Base-by-base conservation (phyloP, 192 early-diverging fungal genomes). In the Coemansia sp. region DNA sequence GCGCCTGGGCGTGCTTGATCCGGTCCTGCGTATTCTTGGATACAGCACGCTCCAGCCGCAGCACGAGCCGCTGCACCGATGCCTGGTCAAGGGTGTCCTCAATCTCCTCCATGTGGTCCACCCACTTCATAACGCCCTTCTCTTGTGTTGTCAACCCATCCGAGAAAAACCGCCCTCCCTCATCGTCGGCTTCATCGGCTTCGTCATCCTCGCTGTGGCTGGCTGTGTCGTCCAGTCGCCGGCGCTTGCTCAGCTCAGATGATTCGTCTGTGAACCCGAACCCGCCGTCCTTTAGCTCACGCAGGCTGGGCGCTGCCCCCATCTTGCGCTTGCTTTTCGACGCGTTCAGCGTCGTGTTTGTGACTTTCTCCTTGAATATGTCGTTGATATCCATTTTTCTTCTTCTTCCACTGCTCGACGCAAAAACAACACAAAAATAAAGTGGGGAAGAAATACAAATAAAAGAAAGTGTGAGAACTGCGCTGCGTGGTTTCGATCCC, bases 11-110 rank as follows among this genome's bases (percentile, higher is more conserved):
- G 73, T 91, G 89, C 68, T 89, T 88, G 14, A 93, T 85, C 41
- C 97, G 90, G 67, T 91, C 83, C 58, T 93, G 88, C 58, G 92
- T 89, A 81, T 99, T 99, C 55, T 88, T 93, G 58, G 83, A 88
- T 70, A 97, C 87, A 0, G 89, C 86, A 67, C 89, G 90, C 71
- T 97, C 92, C 68, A 97, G 90, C 59, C 88, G 87, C 33, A 91
- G 74, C 35, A 95, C 84, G 76, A 93, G 87, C 65, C 85, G 86
- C 60, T 92, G 89, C 9, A 96, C 86, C 17, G 81, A 74, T 2
- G 75, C 22, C 9, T 86, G 43, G 71, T 94, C 92, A 35, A 97
- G 86, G 19, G 66, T 65, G 33, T 76, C 88, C 38, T 87, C 86
- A 29, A 74, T 49, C 15, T 67, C 89, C 49, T 94, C 94, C 46